phyloP scores from a whole-genome alignment of 2,329 filamentous ascomycete genomes.

The Colletotrichum sublineola region DNA sequence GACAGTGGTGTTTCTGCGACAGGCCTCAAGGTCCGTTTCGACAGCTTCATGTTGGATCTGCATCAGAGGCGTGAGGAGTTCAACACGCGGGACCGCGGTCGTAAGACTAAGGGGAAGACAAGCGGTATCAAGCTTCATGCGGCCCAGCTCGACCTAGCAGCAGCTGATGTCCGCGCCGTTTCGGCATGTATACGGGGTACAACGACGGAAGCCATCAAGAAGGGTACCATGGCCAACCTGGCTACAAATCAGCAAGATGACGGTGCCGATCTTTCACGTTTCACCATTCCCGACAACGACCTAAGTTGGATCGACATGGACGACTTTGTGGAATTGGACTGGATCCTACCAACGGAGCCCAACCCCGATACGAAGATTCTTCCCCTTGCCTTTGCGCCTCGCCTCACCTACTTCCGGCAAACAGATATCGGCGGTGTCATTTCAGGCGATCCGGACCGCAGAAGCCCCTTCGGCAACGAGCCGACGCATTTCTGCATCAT shows the following conservation, averaged over 20 bases:
- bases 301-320: conserved; percentile 99
- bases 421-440: conserved; percentile 90
- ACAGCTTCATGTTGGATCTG: conserved; percentile 97
- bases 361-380: conserved; percentile 96
- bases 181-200: conserved; percentile 91
- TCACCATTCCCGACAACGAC: conserved; percentile 96
- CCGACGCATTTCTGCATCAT: conserved; percentile 96
- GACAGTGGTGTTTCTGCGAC: conserved; percentile 87
- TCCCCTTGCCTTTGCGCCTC: conserved; percentile 91
- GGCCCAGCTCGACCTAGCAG: conserved; percentile 91
- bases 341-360: conserved; percentile 90
- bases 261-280: conserved; percentile 82
- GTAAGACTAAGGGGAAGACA: conserved; percentile 82
- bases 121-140: conserved; percentile 97
- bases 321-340: conserved; percentile 97
- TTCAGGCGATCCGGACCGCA: conserved; percentile 83
- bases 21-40: conserved; percentile 94
- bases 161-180: conserved; percentile 91
- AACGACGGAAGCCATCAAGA: conserved; percentile 80
- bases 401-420: conserved; percentile 96
- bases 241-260: conserved; percentile 67
- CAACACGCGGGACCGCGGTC: conserved; percentile 82
- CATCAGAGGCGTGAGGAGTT: conserved; percentile 96
- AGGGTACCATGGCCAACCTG: conserved; percentile 64
- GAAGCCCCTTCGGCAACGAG: conserved; percentile 92